phyloP scores from a whole-genome alignment of 768 basidiomycete species.

The Leccinellum albellum region DNA sequence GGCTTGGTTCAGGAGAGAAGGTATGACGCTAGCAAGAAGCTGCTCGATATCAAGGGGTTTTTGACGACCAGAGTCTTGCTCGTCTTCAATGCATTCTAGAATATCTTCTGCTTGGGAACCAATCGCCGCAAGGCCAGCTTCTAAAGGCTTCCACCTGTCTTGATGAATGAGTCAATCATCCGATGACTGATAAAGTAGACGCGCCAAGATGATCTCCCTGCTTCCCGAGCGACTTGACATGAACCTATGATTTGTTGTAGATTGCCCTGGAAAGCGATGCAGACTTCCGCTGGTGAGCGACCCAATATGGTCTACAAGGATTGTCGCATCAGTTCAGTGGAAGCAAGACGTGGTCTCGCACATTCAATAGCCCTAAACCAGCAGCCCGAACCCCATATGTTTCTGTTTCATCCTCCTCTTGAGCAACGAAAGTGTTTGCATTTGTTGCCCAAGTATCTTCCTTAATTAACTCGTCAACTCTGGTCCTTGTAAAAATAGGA shows the following conservation, averaged over 20 bases:
- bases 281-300: constrained; percentile 48
- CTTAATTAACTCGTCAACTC: constrained; percentile 37
- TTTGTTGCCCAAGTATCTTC: constrained; percentile 89
- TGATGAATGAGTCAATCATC: constrained; percentile 3
- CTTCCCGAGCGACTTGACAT: constrained; percentile 52
- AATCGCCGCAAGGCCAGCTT: constrained; percentile 76
- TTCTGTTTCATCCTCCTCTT: constrained; percentile 90
- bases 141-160: constrained; percentile 86
- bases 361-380: constrained; percentile 78
- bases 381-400: constrained; percentile 79
- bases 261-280: constrained; percentile 48
- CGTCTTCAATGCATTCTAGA: constrained; percentile 73
- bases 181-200: constrained; percentile 13
- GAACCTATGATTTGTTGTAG: constrained; percentile 54
- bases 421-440: constrained; percentile 88
- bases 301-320: constrained; percentile 52
- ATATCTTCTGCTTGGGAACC: constrained; percentile 79
- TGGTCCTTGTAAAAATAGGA: background rate
- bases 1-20: constrained; percentile 63
- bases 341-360: constrained; percentile 30
- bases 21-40: constrained; percentile 75
- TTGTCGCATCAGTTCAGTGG: constrained; percentile 1
- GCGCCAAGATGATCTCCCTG: constrained; percentile 63
- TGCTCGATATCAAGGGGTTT: constrained; percentile 75
- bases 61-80: constrained; percentile 56